These are phyloP conservation scores for Tylopilus sp. DNA, from an alignment of 768 basidiomycete species.

Conservation along the genomic window DNA sequence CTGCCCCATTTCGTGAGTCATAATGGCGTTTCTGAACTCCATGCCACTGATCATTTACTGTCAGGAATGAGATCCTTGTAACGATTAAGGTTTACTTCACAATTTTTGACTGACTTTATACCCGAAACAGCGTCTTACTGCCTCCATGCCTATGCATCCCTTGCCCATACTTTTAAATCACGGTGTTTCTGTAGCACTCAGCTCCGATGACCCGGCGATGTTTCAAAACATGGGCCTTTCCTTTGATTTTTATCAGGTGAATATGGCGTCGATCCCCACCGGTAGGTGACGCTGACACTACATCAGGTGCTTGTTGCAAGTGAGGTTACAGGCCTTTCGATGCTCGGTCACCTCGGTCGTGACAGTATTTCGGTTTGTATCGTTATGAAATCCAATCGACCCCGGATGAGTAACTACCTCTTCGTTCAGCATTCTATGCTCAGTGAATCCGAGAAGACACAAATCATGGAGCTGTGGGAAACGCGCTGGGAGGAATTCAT, in stretches of 20 bases:
- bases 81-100: neutral
- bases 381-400: neutral
- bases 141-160: conserved; percentile 80
- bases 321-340: conserved; percentile 63
- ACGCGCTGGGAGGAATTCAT: conserved; percentile 36
- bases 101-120: neutral
- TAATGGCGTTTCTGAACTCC: neutral
- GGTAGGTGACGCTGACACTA: neutral
- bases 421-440: conserved; percentile 42
- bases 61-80: neutral
- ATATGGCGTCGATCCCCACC: neutral
- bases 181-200: conserved; percentile 67
- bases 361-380: conserved; percentile 57
- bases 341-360: conserved; percentile 58
- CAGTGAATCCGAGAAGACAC: conserved; percentile 41
- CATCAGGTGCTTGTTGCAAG: conserved; percentile 63
- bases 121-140: conserved; percentile 55
- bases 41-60: neutral
- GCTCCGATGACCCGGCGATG: conserved; percentile 72
- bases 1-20: conserved; percentile 73
- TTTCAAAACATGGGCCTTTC: conserved; percentile 79
- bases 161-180: conserved; percentile 69
- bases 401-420: neutral
- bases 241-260: conserved; percentile 75
- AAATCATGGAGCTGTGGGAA: conserved; percentile 45